Conservation (phyloP, 345 rosid genomes). For the Microcos paniculata region DNA sequence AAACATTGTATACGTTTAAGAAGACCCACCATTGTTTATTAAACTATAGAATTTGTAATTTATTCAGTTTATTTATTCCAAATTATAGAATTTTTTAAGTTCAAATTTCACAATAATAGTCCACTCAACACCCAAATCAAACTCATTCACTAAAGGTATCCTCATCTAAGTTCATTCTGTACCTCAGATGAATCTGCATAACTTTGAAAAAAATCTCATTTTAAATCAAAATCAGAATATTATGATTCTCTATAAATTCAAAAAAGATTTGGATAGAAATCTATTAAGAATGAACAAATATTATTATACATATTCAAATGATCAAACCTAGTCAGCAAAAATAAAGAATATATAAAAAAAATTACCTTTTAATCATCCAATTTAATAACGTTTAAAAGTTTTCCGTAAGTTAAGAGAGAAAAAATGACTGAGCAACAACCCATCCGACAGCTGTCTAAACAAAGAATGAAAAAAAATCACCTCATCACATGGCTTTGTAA, state of each 20-base stretch:
- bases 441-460: slow-evolving; percentile 5
- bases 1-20: too few species aligned
- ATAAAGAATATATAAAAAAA: not conserved
- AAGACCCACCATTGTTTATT: too few species aligned
- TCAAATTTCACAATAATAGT: too few species aligned
- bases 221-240: not conserved
- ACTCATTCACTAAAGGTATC: too few species aligned
- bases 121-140: too few species aligned
- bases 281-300: not conserved
- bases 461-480: not conserved
- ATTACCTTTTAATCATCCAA: not conserved
- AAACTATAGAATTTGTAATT: too few species aligned
- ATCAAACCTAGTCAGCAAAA: too few species aligned
- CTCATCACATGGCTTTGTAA: not conserved
- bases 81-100: too few species aligned
- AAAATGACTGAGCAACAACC: not conserved
- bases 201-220: not conserved
- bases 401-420: not conserved
- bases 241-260: not conserved
- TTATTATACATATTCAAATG: too few species aligned
- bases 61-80: too few species aligned
- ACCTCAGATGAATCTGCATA: not conserved
- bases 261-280: not conserved
- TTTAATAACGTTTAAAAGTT: not conserved
- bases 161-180: too few species aligned